Conservation (phyloP, 495 filamentous ascomycete genomes). For the Wilcoxina mikolae region DNA sequence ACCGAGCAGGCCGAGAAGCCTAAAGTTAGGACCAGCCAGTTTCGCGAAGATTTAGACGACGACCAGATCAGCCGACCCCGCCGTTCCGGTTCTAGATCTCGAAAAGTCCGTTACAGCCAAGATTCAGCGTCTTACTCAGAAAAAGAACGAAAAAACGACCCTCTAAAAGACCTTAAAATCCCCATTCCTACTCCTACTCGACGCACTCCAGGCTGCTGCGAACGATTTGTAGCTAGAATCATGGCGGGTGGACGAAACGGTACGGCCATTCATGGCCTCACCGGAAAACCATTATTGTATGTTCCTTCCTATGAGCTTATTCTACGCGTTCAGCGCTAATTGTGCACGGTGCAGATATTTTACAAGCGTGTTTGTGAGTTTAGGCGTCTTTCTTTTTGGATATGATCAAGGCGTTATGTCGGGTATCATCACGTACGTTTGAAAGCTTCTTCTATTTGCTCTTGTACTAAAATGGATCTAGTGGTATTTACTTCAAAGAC, state of each 20-base stretch:
- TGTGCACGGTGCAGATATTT: constrained; percentile 55
- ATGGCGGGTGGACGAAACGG: constrained; percentile 64
- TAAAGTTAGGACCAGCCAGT: constrained; percentile 35
- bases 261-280: constrained; percentile 68
- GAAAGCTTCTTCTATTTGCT: constrained; percentile 3
- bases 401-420: constrained; percentile 99
- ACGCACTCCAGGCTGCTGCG: constrained; percentile 41
- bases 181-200: constrained; percentile 55
- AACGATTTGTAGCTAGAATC: constrained; percentile 59
- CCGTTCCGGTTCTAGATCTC: constrained; percentile 15
- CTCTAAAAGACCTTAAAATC: constrained; percentile 36
- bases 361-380: constrained; percentile 91
- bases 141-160: not conserved
- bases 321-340: constrained; percentile 29
- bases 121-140: constrained; percentile 17
- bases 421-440: constrained; percentile 84
- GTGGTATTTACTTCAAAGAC: constrained; percentile 69
- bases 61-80: constrained; percentile 27
- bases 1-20: constrained; percentile 66
- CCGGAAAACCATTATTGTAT: constrained; percentile 87
- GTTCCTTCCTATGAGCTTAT: constrained; percentile 24
- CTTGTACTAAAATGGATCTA: constrained; percentile 34
- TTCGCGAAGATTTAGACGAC: constrained; percentile 46
- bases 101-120: constrained; percentile 8
- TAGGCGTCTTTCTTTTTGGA: constrained; percentile 94